phyloP scores from a whole-genome alignment of 2,329 filamentous ascomycete genomes.

The Juglanconis sp. region DNA sequence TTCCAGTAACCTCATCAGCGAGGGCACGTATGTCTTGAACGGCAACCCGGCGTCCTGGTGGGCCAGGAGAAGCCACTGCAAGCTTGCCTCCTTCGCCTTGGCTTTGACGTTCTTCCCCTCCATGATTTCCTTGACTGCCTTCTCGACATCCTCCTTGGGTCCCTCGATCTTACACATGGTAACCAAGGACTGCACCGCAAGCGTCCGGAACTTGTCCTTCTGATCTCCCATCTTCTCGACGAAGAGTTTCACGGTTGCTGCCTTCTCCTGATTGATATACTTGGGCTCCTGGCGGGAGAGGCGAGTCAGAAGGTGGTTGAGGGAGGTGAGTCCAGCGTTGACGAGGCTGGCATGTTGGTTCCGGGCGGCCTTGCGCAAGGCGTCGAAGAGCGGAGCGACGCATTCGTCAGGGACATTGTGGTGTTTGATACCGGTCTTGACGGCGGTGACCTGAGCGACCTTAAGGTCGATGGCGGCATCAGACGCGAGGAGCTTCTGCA shows the following conservation, averaged over 20 bases:
- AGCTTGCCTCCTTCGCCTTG: conserved; percentile 77
- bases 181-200: conserved; percentile 71
- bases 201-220: conserved; percentile 77
- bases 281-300: conserved; percentile 81
- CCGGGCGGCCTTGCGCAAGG: conserved; percentile 69
- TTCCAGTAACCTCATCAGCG: conserved; percentile 81
- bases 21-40: conserved; percentile 79
- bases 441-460: conserved; percentile 64
- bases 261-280: conserved; percentile 65
- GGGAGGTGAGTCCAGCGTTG: conserved; percentile 80
- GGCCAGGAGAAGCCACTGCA: conserved; percentile 86
- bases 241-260: conserved; percentile 69
- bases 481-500: conserved; percentile 51
- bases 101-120: conserved; percentile 74
- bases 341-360: conserved; percentile 76
- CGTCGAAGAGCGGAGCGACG: conserved; percentile 76
- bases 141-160: conserved; percentile 64
- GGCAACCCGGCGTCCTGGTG: conserved; percentile 74
- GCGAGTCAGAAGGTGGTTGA: conserved; percentile 84
- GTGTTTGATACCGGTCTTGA: conserved; percentile 91
- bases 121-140: conserved; percentile 73
- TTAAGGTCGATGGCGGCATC: conserved; percentile 69
- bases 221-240: conserved; percentile 83
- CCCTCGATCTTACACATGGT: conserved; percentile 72
- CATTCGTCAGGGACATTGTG: conserved; percentile 77